A percentile compares a stretch with the other conserved stretches of the same genome.
phyloP scores from a whole-genome alignment of 2,329 filamentous ascomycete species.

The Clathrospora elynae region DNA sequence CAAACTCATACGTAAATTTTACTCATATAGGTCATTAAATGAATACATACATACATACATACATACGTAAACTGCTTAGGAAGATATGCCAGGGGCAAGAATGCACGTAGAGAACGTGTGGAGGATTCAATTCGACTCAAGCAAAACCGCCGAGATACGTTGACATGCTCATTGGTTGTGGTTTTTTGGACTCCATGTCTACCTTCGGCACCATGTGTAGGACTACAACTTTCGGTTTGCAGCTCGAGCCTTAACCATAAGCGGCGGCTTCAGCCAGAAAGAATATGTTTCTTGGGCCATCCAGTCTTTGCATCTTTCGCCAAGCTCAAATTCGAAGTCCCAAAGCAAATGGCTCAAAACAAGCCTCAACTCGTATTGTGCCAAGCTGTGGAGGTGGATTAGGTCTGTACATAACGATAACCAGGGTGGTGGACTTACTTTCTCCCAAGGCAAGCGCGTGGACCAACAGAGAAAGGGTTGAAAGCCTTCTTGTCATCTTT shows the following conservation, averaged over 20 bases:
- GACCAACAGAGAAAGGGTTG: constrained; percentile 5
- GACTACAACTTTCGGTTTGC: not conserved
- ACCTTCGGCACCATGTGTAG: not conserved
- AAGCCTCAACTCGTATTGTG: constrained; percentile 6
- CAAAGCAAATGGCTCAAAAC: constrained; percentile 3
- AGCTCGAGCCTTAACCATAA: constrained; percentile 2
- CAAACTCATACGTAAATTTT: too few relatives aligned
- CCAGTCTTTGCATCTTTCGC: constrained; percentile 2
- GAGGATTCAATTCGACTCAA: not conserved
- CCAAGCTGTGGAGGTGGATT: not conserved
- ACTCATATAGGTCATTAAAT: too few relatives aligned
- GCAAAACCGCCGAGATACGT: not conserved
- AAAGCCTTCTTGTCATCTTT: constrained; percentile 9
- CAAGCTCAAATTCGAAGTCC: constrained; percentile 4
- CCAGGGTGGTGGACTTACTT: constrained; percentile 2
- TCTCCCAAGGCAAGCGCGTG: constrained; percentile 9
- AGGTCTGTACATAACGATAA: not conserved
- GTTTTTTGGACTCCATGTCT: too few relatives aligned
- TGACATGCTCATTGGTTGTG: not conserved
- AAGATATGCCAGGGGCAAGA: not conserved
- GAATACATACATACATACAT: too few relatives aligned
- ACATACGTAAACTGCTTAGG: too few relatives aligned
- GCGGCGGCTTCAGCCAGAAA: constrained; percentile 9
- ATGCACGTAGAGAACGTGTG: not conserved
- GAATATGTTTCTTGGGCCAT: constrained; percentile 5